phyloP scores from a whole-genome alignment of 306 rosid species.

The Vigna radiata region DNA sequence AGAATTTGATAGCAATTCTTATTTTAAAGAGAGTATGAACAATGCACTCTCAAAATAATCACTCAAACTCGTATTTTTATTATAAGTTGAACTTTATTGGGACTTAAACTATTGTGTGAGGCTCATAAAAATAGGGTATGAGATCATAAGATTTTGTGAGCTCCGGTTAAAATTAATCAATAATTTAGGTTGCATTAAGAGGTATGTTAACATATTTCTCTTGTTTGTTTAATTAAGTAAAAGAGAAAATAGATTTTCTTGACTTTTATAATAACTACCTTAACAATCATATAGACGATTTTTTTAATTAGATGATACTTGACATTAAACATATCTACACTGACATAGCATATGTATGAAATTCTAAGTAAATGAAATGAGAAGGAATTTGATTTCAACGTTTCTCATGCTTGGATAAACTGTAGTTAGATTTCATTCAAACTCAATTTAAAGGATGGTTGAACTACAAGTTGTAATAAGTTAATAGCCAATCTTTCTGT shows the following conservation, averaged over 20 bases:
- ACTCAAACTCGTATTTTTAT: neutral
- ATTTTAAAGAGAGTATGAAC: neutral
- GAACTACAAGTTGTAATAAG: conserved; percentile 5
- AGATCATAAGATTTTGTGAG: neutral
- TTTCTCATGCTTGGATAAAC: neutral
- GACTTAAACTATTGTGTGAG: neutral
- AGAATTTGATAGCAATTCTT: neutral
- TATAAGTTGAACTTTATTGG: neutral
- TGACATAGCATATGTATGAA: no score
- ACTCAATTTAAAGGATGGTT: conserved; percentile 8
- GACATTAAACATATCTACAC: neutral
- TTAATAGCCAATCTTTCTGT: neutral
- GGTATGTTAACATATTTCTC: neutral
- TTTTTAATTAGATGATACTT: neutral
- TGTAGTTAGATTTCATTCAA: neutral
- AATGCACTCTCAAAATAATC: neutral
- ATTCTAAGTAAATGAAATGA: neutral
- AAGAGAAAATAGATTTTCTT: no score
- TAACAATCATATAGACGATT: neutral
- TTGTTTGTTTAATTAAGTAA: conserved; percentile 19
- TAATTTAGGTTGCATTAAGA: no score
- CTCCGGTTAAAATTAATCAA: neutral
- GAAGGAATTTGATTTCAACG: neutral
- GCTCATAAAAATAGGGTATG: neutral
- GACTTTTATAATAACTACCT: neutral